These are phyloP conservation scores for Pyrus communis DNA, from an alignment of 306 rosid species.

Conservation along the genomic window DNA sequence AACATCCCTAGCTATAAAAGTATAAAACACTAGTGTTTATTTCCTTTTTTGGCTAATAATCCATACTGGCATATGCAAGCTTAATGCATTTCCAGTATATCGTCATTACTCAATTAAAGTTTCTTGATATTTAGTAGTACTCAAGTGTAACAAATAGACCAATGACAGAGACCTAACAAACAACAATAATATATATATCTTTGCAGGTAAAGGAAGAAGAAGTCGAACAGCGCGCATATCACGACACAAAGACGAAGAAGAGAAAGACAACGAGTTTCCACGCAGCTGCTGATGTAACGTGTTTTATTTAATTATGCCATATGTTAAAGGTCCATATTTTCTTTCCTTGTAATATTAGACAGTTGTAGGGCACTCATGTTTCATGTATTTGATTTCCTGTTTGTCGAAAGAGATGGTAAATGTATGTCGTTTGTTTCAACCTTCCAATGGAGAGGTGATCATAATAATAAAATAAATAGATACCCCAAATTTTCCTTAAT, in stretches of 20 bases:
- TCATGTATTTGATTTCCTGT: background rate
- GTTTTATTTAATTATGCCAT: background rate
- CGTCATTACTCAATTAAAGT: background rate
- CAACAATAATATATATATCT: background rate
- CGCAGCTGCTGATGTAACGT: background rate
- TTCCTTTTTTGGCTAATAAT: background rate
- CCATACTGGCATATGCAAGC: background rate
- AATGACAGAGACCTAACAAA: background rate
- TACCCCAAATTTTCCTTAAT: too few species aligned
- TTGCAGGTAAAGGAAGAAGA: constrained; percentile 31
- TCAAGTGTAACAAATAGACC: background rate
- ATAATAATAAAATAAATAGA: background rate
- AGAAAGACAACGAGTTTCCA: constrained; percentile 16
- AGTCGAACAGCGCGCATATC: background rate
- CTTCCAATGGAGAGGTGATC: constrained; percentile 26
- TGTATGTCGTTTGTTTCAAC: constrained; percentile 24
- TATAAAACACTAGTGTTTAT: background rate
- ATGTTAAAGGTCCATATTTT: background rate
- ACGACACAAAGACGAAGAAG: background rate
- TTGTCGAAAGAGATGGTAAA: background rate
- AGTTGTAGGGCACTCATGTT: constrained; percentile 15
- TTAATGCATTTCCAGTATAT: background rate
- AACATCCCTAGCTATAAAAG: background rate
- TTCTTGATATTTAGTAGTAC: background rate
- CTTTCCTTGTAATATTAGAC: background rate